Base-by-base conservation (phyloP, 169 alveolate species). In the Plasmodium blacklocki region DNA sequence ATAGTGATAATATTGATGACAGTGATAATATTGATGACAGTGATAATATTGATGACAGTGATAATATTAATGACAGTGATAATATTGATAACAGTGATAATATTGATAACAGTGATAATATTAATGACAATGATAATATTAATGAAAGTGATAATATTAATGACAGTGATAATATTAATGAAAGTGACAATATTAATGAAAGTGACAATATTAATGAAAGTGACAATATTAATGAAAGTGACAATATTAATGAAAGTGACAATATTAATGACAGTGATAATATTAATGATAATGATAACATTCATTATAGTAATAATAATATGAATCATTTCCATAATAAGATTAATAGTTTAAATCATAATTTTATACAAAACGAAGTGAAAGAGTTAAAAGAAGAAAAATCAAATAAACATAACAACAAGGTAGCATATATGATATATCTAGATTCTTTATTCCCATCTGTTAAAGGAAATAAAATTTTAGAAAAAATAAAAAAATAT, bases 381-480 rank as follows among this genome's bases (percentile, higher is more conserved):
- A 73, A 56, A 54, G 56, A 49, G 64, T 7, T 15, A 15, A 66
- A 19, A 45, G 21, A 64, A 7, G 78, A 64, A 52, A 29, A 21
- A 6, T 50, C 50, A 52, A 78, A 29, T 12, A 49, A 64, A 59
- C 26, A 66, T 7, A 70, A 15, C 21, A 63, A 66, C 21, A 63
- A 66, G 43, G 15, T 66, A 23, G 95, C 94, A 1, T 54, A 92
- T 43, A 92, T 92, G 72, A 92, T 92, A 50, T 87, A 92, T 62
- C 92, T 92, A 32, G 95, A 92, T 73, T 92, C 95, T 2, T 70
- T 78, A 54, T 78, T 78, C 56, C 89, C 89, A n/a, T 78, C 89
- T 15, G 54, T 43, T n/a, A 78, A 45, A 59, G 89, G 89, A 39
- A 78, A 66, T 52, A 52, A 64, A 59, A 78, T 78, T 59, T 64